Base-by-base conservation (phyloP, 2,329 filamentous ascomycete species). In the Penicillium freii region DNA sequence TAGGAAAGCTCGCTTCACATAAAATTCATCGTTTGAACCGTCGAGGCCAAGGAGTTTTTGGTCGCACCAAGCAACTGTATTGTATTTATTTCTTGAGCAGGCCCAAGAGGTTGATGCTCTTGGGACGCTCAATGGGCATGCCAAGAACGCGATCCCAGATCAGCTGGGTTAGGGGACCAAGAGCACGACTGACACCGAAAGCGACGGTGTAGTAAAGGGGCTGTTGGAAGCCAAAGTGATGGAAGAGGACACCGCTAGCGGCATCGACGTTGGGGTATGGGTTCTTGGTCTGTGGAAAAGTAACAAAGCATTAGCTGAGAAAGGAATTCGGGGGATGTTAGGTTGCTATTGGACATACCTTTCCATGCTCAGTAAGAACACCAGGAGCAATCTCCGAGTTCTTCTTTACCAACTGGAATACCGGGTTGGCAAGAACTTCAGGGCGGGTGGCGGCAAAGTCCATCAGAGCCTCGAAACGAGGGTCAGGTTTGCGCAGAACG, bases 181-280 rank as follows among this genome's bases (percentile, higher is more conserved):
- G 81, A 52, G 84, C 84, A 73, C 85, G 81, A 73, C 82, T 86
- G 46, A 88, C 85, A 66, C 85, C 85, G 66, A 88, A 88, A 6
- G 85, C 87, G 10, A 85, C 85, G 17, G 85, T 88, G 80, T 97
- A 99, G 82, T 97, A 99, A 11, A 97, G 83, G 0, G 93, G 96
- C 81, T 97, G 91, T 75, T 90, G 89, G 86, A 99, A 96, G 57
- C 93, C 94, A 74, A 96, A 99, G 81, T 97, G 92, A 78, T 97
- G 88, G 86, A 99, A 97, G 48, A 99, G 83, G 6, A 97, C 92
- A 63, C 94, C 94, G 0, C 92, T 96, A 62, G 86, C 88, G 47
- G 89, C 92, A 77, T 99, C 94, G 61, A 99, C 94, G 74, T 99
- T 99, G 63, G 94, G 94, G 78, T 93, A 96, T 2, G 94, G 92